phyloP scores from a whole-genome alignment of 2,329 filamentous ascomycete genomes.

The Aspergillus cejpii region DNA sequence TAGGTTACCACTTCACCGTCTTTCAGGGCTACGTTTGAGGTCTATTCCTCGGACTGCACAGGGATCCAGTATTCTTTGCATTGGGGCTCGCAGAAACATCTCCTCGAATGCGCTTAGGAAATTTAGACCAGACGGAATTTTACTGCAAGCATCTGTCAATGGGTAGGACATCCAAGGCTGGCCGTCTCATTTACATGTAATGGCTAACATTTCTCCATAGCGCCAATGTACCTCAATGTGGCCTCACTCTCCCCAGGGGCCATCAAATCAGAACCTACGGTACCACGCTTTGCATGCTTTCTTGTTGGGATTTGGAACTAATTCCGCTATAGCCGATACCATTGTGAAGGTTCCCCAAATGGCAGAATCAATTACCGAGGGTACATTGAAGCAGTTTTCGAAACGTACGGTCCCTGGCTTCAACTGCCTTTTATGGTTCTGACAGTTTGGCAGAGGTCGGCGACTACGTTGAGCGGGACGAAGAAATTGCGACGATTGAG shows the following conservation, averaged over 20 bases:
- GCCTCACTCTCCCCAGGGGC: conserved; percentile 20
- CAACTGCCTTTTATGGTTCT: no score
- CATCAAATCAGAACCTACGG: conserved; percentile 35
- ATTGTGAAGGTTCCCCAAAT: conserved; percentile 93
- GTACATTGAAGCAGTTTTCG: conserved; percentile 89
- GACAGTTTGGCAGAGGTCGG: conserved; percentile 58
- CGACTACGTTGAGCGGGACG: conserved; percentile 89
- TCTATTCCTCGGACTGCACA: conserved; percentile 24
- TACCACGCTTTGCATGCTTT: conserved; percentile 11
- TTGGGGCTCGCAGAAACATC: conserved; percentile 22
- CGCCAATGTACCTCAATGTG: conserved; percentile 21
- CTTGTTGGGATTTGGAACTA: conserved; percentile 6
- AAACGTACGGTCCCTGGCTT: conserved; percentile 55
- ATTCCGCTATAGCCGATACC: conserved; percentile 56
- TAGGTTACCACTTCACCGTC: conserved; percentile 34
- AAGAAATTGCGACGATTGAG: conserved; percentile 97
- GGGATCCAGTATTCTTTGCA: conserved; percentile 20
- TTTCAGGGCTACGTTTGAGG: conserved; percentile 30
- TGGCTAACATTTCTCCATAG: conserved; percentile 9
- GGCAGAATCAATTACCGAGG: conserved; percentile 98
- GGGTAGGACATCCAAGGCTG: conserved; percentile 18
- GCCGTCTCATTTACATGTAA: not conserved
- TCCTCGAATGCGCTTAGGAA: conserved; percentile 20
- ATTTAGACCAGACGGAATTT: conserved; percentile 17
- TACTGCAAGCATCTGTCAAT: conserved; percentile 20